Percentiles rank a stretch among this genome's conserved stretches.
phyloP scores from a whole-genome alignment of 805 yeast genomes.

The Ascoidea asiatica region DNA sequence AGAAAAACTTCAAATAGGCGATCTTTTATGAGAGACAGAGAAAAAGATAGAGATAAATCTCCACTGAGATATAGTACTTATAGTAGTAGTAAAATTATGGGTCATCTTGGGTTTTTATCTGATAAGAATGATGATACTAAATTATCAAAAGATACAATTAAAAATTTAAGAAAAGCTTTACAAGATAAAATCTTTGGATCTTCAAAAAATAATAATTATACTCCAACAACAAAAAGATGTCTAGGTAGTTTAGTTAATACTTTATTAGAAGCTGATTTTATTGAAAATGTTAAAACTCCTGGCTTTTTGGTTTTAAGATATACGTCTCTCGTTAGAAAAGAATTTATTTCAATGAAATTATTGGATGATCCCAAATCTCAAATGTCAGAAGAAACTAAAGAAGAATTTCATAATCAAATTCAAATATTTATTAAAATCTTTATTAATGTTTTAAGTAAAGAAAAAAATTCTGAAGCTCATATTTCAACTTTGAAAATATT shows the following conservation, averaged over 20 bases:
- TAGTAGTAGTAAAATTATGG: neutral
- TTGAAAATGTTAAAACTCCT: constrained; percentile 12
- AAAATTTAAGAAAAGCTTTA: constrained; percentile 3
- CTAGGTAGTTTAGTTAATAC: constrained; percentile 38
- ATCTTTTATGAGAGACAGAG: constrained; percentile 18
- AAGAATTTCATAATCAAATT: constrained; percentile 13
- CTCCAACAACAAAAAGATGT: constrained; percentile 28
- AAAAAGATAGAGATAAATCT: constrained; percentile 14
- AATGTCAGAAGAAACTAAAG: too few species aligned
- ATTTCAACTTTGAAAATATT: too few species aligned
- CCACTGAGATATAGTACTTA: neutral
- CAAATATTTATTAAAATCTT: constrained; percentile 11
- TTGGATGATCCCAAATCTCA: too few species aligned
- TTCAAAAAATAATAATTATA: constrained; percentile 18
- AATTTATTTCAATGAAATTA: too few species aligned
- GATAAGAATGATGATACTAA: neutral
- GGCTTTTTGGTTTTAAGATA: constrained; percentile 7
- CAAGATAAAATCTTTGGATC: neutral
- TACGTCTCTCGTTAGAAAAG: neutral
- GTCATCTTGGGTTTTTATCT: neutral
- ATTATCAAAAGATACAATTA: constrained; percentile 4
- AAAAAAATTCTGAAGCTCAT: constrained; percentile 7
- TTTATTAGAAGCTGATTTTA: constrained; percentile 37
- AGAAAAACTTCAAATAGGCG: constrained; percentile 19
- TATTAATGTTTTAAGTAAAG: constrained; percentile 8